Evolutionary conservation across 2,329 filamentous ascomycete species (phyloP).

Genomic region (Colletotrichum sp.): DNA sequence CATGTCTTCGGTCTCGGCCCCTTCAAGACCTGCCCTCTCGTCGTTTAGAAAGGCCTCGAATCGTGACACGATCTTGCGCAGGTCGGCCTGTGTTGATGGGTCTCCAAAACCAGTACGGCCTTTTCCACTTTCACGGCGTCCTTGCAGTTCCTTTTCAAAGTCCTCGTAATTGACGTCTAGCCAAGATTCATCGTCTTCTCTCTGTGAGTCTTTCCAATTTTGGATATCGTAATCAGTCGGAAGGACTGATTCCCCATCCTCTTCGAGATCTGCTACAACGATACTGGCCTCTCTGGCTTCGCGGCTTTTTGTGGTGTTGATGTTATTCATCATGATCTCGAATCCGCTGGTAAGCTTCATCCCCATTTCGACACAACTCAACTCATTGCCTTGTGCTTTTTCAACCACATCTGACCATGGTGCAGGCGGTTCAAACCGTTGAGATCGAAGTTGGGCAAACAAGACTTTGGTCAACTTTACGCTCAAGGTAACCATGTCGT

Average conservation of each 20-base stretch:
- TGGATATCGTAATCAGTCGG: conserved; percentile 77
- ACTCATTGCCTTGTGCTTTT: conserved; percentile 27
- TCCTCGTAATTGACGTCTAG: conserved; percentile 90
- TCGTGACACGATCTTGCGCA: conserved; percentile 90
- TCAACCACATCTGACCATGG: conserved; percentile 46
- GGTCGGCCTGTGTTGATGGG: conserved; percentile 70
- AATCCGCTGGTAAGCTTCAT: conserved; percentile 93
- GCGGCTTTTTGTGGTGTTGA: conserved; percentile 71
- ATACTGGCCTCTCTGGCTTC: conserved; percentile 77
- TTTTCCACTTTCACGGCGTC: conserved; percentile 23
- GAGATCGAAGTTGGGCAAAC: conserved; percentile 88
- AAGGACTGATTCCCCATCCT: conserved; percentile 69
- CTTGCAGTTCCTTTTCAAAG: conserved; percentile 80
- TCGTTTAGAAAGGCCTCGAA: conserved; percentile 93
- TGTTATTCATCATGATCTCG: conserved; percentile 80
- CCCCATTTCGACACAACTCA: conserved; percentile 67
- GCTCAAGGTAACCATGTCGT: conserved; percentile 80
- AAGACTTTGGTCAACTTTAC: conserved; percentile 86
- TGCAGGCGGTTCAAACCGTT: conserved; percentile 74
- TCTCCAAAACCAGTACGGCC: conserved; percentile 64
- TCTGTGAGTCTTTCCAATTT: conserved; percentile 64
- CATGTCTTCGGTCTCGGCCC: conserved; percentile 75
- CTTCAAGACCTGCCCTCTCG: conserved; percentile 79
- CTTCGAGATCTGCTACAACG: conserved; percentile 75
- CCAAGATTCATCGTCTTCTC: conserved; percentile 89